Evolutionary conservation across 139 green algal species (phyloP).

Genomic region (Chloropicon primus): DNA sequence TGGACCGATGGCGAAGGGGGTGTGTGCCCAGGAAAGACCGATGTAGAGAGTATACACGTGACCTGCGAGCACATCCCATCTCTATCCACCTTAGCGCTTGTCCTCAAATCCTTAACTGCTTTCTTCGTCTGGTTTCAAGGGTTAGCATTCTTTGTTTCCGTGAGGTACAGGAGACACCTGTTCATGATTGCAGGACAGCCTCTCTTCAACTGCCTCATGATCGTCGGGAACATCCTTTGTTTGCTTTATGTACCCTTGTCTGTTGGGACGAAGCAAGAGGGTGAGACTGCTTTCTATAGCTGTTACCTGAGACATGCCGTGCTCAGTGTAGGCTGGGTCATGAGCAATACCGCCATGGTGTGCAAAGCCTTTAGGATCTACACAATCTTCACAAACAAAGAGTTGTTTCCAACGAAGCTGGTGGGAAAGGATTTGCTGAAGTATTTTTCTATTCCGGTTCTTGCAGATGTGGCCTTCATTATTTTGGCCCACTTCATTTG

Average conservation of each 20-base stretch:
- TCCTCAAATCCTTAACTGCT: neutral
- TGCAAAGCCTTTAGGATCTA: neutral
- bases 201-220: neutral
- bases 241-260: neutral
- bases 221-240: neutral
- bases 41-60: too few relatives aligned
- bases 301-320: neutral
- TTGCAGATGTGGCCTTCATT: neutral
- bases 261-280: too few relatives aligned
- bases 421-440: neutral
- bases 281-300: too few relatives aligned
- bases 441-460: neutral
- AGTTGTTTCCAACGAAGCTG: neutral
- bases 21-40: too few relatives aligned
- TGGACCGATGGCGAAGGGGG: too few relatives aligned
- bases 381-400: neutral
- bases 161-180: neutral
- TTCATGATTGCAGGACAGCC: neutral
- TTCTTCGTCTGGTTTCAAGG: neutral
- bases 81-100: neutral
- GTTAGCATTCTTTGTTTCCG: neutral
- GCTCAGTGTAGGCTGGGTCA: neutral
- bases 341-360: neutral
- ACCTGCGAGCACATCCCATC: neutral
- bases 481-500: neutral